Evolutionary conservation across 495 filamentous ascomycete species (phyloP).

Genomic region (Penicillium bovifimosum): DNA sequence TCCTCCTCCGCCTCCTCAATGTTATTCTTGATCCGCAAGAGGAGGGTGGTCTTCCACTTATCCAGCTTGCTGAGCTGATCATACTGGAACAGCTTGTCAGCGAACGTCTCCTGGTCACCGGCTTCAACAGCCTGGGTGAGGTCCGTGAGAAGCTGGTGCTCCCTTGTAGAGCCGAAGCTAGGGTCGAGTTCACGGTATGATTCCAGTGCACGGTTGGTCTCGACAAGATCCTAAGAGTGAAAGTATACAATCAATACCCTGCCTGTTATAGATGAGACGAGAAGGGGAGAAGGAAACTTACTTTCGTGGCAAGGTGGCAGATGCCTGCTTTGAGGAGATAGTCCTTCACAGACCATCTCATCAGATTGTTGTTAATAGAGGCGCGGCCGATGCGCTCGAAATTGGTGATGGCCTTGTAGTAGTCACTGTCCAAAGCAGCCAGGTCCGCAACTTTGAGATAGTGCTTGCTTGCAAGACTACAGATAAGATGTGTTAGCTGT

Average conservation of each 20-base stretch:
- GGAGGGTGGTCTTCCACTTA: conserved; percentile 89
- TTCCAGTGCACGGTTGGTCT: conserved; percentile 68
- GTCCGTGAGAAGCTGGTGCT: conserved; percentile 73
- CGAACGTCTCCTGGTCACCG: conserved; percentile 72
- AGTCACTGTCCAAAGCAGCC: conserved; percentile 71
- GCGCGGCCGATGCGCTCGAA: conserved; percentile 74
- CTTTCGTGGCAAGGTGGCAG: conserved; percentile 68
- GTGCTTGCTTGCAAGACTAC: conserved; percentile 80
- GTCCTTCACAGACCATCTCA: conserved; percentile 89
- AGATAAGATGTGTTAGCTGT: conserved; percentile 4
- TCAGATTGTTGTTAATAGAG: conserved; percentile 70
- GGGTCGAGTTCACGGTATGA: conserved; percentile 78
- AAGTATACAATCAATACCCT: not conserved
- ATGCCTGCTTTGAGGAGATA: conserved; percentile 90
- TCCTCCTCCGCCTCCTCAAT: conserved; percentile 75
- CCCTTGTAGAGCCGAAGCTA: conserved; percentile 65
- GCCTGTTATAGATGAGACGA: not conserved
- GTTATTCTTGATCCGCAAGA: conserved; percentile 73
- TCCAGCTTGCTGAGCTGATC: conserved; percentile 88
- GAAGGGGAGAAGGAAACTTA: conserved; percentile 17
- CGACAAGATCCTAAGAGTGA: conserved; percentile 59
- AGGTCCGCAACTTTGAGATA: conserved; percentile 86
- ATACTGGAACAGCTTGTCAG: conserved; percentile 78
- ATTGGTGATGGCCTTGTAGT: conserved; percentile 69
- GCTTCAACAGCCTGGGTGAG: conserved; percentile 63